These are phyloP conservation scores for Fraxinus sp. DNA, from an alignment of 305 asterid genomes.

Conservation along the genomic window DNA sequence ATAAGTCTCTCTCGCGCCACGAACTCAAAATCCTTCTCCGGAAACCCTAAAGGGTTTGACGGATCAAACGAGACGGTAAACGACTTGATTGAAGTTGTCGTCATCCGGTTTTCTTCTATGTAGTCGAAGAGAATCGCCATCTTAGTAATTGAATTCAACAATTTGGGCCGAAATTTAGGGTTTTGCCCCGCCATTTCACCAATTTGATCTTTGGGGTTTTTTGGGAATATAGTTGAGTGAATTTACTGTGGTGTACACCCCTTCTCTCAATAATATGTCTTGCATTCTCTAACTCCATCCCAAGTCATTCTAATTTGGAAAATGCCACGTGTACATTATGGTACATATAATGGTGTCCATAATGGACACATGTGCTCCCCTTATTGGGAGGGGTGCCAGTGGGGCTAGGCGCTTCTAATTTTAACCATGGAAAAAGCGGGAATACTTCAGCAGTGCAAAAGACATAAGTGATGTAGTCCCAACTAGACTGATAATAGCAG, in stretches of 20 bases:
- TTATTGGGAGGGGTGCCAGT: no score
- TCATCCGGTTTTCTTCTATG: constrained; percentile 36
- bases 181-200: neutral
- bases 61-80: constrained; percentile 50
- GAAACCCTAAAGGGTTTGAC: constrained; percentile 57
- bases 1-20: constrained; percentile 59
- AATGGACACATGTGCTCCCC: no score
- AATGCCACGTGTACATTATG: no score
- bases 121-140: constrained; percentile 59
- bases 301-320: no score
- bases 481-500: no score
- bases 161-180: neutral
- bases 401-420: no score
- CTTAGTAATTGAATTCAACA: neutral
- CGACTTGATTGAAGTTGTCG: constrained; percentile 28
- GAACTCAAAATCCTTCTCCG: constrained; percentile 54
- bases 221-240: neutral
- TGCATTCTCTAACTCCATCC: no score
- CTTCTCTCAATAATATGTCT: no score
- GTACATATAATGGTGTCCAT: no score
- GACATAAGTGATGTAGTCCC: no score
- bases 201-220: neutral
- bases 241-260: neutral
- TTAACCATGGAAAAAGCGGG: no score
- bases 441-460: no score